A percentile compares a stretch with the other conserved stretches of the same genome.
phyloP scores from a whole-genome alignment of 371 early-diverging fungal species.

The Blakeslea trispora region DNA sequence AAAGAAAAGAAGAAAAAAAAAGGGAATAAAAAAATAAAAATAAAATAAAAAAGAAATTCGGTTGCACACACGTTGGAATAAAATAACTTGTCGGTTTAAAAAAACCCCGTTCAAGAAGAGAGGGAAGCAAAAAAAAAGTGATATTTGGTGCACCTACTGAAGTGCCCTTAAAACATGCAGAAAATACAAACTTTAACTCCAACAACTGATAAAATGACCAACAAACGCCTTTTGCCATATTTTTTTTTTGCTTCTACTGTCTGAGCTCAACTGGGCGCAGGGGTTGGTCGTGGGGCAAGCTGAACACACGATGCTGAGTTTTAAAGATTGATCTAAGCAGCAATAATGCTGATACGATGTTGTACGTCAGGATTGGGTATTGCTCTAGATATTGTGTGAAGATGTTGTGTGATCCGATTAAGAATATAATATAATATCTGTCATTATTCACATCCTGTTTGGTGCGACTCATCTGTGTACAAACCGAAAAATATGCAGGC shows the following conservation, averaged over 20 bases:
- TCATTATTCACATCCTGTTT: not conserved
- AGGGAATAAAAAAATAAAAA: conserved; percentile 7
- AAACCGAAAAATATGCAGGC: not conserved
- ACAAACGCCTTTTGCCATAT: not conserved
- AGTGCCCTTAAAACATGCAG: not conserved
- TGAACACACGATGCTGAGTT: conserved; percentile 3
- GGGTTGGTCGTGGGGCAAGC: conserved; percentile 14
- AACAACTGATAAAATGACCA: too few relatives aligned
- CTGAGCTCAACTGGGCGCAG: conserved; percentile 6
- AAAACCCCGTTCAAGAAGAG: not conserved
- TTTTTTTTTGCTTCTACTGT: conserved; percentile 1
- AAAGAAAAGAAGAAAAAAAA: conserved; percentile 11
- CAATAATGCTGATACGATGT: too few relatives aligned
- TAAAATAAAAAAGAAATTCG: conserved; percentile 3
- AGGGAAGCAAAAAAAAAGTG: too few relatives aligned
- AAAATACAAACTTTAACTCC: not conserved
- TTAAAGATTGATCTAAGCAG: not conserved
- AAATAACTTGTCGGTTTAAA: conserved; percentile 4
- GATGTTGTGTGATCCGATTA: too few relatives aligned
- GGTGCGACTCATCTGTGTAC: conserved; percentile 1
- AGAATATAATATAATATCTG: not conserved
- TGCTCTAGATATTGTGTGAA: too few relatives aligned
- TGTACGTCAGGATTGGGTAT: too few relatives aligned
- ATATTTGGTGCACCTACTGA: too few relatives aligned
- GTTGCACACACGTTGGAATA: conserved; percentile 9